phyloP scores from a whole-genome alignment of 2,329 filamentous ascomycete genomes.

The Sporothrix luriei region DNA sequence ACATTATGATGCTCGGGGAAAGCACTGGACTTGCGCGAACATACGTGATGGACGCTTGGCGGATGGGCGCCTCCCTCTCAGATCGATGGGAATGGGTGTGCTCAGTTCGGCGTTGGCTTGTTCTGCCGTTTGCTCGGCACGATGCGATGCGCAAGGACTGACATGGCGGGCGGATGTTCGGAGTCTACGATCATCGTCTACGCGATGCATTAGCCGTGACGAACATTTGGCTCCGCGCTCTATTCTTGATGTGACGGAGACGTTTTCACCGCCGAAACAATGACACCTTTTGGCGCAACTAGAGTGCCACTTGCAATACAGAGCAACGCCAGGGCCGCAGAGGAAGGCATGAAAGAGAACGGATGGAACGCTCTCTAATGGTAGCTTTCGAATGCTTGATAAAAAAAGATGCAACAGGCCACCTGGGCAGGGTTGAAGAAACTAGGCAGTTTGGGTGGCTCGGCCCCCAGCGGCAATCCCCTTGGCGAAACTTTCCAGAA shows the following conservation, averaged over 20 bases:
- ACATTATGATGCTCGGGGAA: not conserved
- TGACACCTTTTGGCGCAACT: not conserved
- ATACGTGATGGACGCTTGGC: conserved; percentile 22
- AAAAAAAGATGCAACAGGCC: not conserved
- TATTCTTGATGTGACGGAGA: not conserved
- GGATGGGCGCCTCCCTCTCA: not conserved
- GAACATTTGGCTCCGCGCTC: not conserved
- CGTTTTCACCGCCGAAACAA: not conserved
- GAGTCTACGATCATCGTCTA: not conserved
- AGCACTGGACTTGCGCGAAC: conserved; percentile 6
- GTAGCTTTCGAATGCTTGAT: not conserved
- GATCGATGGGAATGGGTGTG: not conserved
- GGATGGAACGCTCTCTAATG: conserved; percentile 17
- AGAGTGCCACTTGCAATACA: not conserved
- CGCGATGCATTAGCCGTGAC: not conserved
- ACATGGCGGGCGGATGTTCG: not conserved
- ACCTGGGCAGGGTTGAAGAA: not conserved
- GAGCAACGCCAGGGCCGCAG: not conserved
- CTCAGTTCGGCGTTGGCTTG: not conserved
- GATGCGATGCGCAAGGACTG: not conserved
- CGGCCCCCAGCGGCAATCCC: conserved; percentile 23
- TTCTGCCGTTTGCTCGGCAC: not conserved
- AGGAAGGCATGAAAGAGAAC: not conserved
- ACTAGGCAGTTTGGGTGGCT: not conserved
- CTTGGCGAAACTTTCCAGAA: conserved; percentile 36